A percentile compares a stretch with the other conserved stretches of the same genome.
phyloP scores from a whole-genome alignment of 192 early-diverging fungal species.

The Lobosporangium transversale region DNA sequence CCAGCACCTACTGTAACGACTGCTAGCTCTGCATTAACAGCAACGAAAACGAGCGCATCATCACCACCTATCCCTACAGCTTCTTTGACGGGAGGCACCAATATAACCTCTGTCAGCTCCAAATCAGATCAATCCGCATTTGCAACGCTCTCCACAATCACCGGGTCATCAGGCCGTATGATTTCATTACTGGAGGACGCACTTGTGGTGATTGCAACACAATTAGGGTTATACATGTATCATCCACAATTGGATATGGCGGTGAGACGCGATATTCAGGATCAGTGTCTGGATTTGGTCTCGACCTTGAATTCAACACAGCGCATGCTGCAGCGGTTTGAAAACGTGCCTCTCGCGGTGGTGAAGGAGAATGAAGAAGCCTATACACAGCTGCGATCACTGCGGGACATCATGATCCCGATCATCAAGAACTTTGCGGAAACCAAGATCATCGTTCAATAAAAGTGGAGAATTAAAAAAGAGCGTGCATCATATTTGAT shows the following conservation, averaged over 20 bases:
- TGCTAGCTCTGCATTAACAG: background rate
- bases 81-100: background rate
- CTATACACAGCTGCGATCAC: slow-evolving; percentile 17
- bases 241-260: slow-evolving; percentile 29
- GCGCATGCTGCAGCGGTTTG: slow-evolving; percentile 47
- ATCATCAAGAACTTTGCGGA: slow-evolving; percentile 48
- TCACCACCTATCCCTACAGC: slow-evolving; percentile 4
- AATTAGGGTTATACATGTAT: slow-evolving; percentile 46
- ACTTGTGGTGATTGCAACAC: slow-evolving; percentile 45
- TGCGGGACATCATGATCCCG: slow-evolving; percentile 42
- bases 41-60: background rate
- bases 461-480: too few species aligned
- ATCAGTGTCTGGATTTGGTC: slow-evolving; percentile 34
- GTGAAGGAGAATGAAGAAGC: slow-evolving; percentile 28
- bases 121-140: slow-evolving; percentile 32
- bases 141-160: slow-evolving; percentile 41
- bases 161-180: slow-evolving; percentile 44
- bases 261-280: slow-evolving; percentile 40
- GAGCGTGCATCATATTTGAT: too few species aligned
- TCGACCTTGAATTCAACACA: slow-evolving; percentile 32
- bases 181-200: slow-evolving; percentile 47
- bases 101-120: background rate
- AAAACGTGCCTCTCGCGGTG: slow-evolving; percentile 32
- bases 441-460: slow-evolving; percentile 38
- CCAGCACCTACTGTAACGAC: background rate